Conservation (phyloP, 768 basidiomycete species). For the Antrodiella citrinella region DNA sequence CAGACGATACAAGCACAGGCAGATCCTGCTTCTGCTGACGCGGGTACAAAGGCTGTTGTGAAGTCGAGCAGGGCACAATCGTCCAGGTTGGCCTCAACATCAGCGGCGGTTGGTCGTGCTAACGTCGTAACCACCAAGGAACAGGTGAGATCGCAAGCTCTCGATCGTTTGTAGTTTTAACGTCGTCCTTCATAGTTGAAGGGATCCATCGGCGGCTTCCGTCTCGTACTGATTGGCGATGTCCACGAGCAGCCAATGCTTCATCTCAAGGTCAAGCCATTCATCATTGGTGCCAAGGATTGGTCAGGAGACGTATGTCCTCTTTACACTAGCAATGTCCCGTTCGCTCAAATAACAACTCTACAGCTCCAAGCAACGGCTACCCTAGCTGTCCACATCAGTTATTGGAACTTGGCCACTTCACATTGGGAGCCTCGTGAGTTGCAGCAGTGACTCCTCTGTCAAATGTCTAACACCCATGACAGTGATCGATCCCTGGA, state of each 20-base stretch:
- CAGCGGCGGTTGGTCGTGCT: constrained; percentile 25
- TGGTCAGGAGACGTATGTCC: constrained; percentile 83
- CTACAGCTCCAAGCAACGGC: constrained; percentile 75
- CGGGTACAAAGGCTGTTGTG: background rate
- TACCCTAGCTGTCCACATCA: constrained; percentile 74
- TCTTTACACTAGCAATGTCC: background rate
- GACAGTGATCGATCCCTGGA: constrained; percentile 93
- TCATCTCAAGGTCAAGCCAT: constrained; percentile 81
- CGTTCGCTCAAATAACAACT: constrained; percentile 1
- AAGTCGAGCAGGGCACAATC: background rate
- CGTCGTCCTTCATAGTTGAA: constrained; percentile 46
- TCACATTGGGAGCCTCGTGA: constrained; percentile 96
- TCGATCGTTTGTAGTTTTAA: too few relatives aligned
- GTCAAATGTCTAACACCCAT: background rate
- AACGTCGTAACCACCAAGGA: constrained; percentile 67
- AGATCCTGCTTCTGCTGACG: background rate
- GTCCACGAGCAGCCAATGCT: constrained; percentile 91
- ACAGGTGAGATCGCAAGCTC: constrained; percentile 43
- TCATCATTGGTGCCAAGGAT: constrained; percentile 75
- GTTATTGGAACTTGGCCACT: constrained; percentile 94
- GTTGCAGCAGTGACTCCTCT: constrained; percentile 21
- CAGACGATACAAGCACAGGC: constrained; percentile 25
- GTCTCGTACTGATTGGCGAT: constrained; percentile 90
- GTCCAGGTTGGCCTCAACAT: constrained; percentile 10
- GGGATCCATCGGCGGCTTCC: constrained; percentile 84